These are phyloP conservation scores for Vitis riparia DNA, from an alignment of 164 flowering plant genomes.

Conservation along the genomic window DNA sequence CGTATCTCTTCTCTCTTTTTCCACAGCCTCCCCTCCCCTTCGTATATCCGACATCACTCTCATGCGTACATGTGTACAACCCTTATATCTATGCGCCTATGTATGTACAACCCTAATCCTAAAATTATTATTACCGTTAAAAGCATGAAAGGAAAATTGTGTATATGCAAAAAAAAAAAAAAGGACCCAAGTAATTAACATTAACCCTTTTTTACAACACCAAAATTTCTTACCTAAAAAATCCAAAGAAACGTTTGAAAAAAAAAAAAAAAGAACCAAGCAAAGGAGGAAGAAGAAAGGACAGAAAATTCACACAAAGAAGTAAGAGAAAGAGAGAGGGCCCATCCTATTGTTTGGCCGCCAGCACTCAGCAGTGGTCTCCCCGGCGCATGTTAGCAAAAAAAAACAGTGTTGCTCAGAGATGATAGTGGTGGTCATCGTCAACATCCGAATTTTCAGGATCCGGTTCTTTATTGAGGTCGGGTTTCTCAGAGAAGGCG, in stretches of 20 bases:
- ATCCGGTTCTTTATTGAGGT: slow-evolving; percentile 62
- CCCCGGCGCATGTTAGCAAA: slow-evolving; percentile 22
- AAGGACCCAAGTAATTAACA: not conserved
- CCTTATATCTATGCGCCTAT: too few relatives aligned
- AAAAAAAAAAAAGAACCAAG: not conserved
- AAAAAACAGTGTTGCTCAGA: not conserved
- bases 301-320: slow-evolving; percentile 2
- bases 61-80: too few relatives aligned
- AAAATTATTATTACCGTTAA: too few relatives aligned
- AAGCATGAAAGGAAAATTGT: not conserved
- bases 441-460: slow-evolving; percentile 44
- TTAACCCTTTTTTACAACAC: slow-evolving; percentile 7
- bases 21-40: too few relatives aligned
- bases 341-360: not conserved
- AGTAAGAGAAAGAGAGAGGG: not conserved
- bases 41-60: too few relatives aligned
- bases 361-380: slow-evolving; percentile 4
- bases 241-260: not conserved
- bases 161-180: not conserved
- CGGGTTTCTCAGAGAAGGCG: slow-evolving; percentile 38
- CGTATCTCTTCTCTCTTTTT: too few relatives aligned
- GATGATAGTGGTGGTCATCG: not conserved
- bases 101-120: too few relatives aligned
- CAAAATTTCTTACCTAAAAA: slow-evolving; percentile 15
- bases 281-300: not conserved